Percentiles rank a stretch among this genome's conserved stretches.
These are phyloP conservation scores for Blastomyces percursus DNA, from an alignment of 2,329 filamentous ascomycete genomes.

Conservation along the genomic window DNA sequence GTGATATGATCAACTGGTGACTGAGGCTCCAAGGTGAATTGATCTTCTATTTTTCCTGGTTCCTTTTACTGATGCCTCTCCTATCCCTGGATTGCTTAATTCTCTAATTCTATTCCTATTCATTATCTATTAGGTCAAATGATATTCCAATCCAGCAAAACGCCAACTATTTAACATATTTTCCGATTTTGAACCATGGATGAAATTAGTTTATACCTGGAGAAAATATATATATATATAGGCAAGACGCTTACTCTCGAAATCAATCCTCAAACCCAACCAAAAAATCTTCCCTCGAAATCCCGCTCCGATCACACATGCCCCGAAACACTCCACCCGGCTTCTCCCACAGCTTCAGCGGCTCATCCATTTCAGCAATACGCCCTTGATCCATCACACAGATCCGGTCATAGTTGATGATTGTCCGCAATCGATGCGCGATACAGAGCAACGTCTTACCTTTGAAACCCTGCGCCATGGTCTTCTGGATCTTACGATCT, in stretches of 20 bases:
- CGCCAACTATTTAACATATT: not conserved
- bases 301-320: conserved; percentile 84
- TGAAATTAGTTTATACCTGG: too few species aligned
- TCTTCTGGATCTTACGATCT: conserved; percentile 85
- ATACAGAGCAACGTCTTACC: conserved; percentile 87
- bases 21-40: not conserved
- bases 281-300: conserved; percentile 39
- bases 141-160: not conserved
- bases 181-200: too few species aligned
- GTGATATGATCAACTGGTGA: not conserved
- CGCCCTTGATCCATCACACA: conserved; percentile 87
- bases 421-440: conserved; percentile 81
- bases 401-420: conserved; percentile 88
- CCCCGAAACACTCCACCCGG: conserved; percentile 67
- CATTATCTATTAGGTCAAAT: not conserved
- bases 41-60: not conserved
- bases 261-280: not conserved
- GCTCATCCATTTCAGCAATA: conserved; percentile 78
- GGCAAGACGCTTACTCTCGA: not conserved
- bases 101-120: not conserved
- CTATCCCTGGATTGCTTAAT: not conserved
- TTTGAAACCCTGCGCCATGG: conserved; percentile 72
- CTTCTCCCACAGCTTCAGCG: conserved; percentile 57
- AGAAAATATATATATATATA: not conserved
- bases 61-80: not conserved